A percentile compares a stretch with the other conserved stretches of the same genome.
These are phyloP conservation scores for Chalciporus sphaerocephalus DNA, from an alignment of 768 basidiomycete genomes.

Conservation along the genomic window DNA sequence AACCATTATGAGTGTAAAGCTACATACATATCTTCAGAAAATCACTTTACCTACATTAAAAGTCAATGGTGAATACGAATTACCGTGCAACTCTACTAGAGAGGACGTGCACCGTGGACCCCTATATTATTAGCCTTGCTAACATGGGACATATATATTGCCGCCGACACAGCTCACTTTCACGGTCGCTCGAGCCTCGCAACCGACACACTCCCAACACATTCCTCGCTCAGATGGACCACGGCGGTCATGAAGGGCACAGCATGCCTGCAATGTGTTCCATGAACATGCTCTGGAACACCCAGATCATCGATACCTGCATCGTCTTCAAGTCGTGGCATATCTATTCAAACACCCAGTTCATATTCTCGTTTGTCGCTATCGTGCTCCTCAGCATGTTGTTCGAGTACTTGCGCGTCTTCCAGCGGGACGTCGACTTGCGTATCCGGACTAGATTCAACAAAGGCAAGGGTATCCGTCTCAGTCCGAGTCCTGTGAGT, in stretches of 20 bases:
- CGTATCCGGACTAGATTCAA: constrained; percentile 49
- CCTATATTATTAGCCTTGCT: too few species aligned
- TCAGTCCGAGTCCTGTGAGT: constrained; percentile 37
- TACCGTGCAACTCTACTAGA: too few species aligned
- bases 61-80: too few species aligned
- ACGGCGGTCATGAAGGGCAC: constrained; percentile 45
- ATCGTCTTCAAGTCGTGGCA: constrained; percentile 80
- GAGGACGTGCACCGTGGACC: too few species aligned
- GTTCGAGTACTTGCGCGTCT: constrained; percentile 74
- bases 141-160: too few species aligned
- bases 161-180: too few species aligned
- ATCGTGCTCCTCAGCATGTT: constrained; percentile 67
- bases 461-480: constrained; percentile 38
- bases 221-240: constrained; percentile 30
- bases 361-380: constrained; percentile 60
- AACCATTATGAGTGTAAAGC: too few species aligned
- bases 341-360: constrained; percentile 50
- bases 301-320: constrained; percentile 74
- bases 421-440: constrained; percentile 55
- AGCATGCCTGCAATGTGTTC: constrained; percentile 52
- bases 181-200: too few species aligned
- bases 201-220: neutral
- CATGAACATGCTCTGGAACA: constrained; percentile 89
- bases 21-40: too few species aligned
- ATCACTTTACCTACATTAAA: too few species aligned